These are phyloP conservation scores for Zasmidium angulare DNA, from an alignment of 2,329 filamentous ascomycete genomes.

Conservation along the genomic window DNA sequence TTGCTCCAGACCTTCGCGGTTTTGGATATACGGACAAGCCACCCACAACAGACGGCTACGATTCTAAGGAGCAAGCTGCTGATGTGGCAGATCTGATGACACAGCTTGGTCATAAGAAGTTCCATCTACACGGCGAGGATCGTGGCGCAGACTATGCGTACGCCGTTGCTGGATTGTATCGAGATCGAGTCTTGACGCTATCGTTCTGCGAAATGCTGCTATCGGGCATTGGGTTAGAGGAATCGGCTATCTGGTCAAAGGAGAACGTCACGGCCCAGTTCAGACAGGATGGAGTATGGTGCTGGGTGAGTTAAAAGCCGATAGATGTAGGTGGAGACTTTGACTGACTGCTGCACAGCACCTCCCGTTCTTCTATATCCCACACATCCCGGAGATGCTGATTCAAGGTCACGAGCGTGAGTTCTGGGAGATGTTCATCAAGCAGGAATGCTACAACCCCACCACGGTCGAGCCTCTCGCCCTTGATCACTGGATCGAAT, in stretches of 20 bases:
- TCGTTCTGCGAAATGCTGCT: conserved; percentile 38
- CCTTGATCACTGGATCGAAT: conserved; percentile 36
- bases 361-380: conserved; percentile 37
- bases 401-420: conserved; percentile 40
- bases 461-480: conserved; percentile 36
- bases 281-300: conserved; percentile 37
- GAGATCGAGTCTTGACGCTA: conserved; percentile 33
- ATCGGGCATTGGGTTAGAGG: conserved; percentile 34
- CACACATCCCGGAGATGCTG: conserved; percentile 42
- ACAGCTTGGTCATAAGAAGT: conserved; percentile 35
- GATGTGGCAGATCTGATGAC: conserved; percentile 39
- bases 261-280: conserved; percentile 35
- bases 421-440: conserved; percentile 44
- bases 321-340: not conserved
- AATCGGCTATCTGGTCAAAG: conserved; percentile 33
- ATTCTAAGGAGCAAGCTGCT: conserved; percentile 37
- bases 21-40: conserved; percentile 44
- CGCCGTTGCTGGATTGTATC: conserved; percentile 34
- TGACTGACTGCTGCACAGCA: conserved; percentile 23
- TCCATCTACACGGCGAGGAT: conserved; percentile 38
- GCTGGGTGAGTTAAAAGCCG: conserved; percentile 26
- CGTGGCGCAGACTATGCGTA: conserved; percentile 39
- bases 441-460: conserved; percentile 42
- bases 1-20: conserved; percentile 39
- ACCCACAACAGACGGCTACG: conserved; percentile 39